These are phyloP conservation scores for Xerophyta viscosa DNA, from an alignment of 106 monocot species.

Conservation along the genomic window DNA sequence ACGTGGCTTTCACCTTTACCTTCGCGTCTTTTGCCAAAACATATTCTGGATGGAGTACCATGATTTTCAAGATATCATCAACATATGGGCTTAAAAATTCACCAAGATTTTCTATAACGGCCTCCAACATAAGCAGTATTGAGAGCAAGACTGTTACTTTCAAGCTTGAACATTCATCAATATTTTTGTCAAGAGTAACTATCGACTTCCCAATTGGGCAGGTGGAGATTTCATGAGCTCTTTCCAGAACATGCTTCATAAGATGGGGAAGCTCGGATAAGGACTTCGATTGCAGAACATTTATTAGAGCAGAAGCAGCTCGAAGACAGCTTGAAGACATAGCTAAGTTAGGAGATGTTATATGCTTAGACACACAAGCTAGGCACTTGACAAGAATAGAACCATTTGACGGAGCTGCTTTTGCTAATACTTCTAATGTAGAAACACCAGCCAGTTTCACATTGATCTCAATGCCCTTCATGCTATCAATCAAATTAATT, in stretches of 20 bases:
- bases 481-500: constrained; percentile 41
- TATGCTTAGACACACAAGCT: constrained; percentile 38
- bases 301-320: constrained; percentile 38
- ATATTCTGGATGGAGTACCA: constrained; percentile 68
- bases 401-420: constrained; percentile 42
- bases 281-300: constrained; percentile 75
- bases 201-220: constrained; percentile 16
- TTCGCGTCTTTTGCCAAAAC: constrained; percentile 38
- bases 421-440: constrained; percentile 63
- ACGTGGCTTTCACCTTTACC: constrained; percentile 37
- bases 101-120: constrained; percentile 56
- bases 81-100: constrained; percentile 88
- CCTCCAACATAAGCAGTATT: constrained; percentile 44
- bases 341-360: constrained; percentile 40
- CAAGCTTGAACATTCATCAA: constrained; percentile 15
- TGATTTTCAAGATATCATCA: constrained; percentile 57
- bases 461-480: constrained; percentile 9
- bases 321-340: constrained; percentile 60
- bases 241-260: constrained; percentile 54
- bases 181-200: constrained; percentile 3
- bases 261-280: constrained; percentile 59
- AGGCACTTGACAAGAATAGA: constrained; percentile 36
- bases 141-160: constrained; percentile 29
- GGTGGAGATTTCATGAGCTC: constrained; percentile 23
- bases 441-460: constrained; percentile 62